Evolutionary conservation across 2,329 filamentous ascomycete genomes (phyloP), one percentile per base, ranked within the genome.

Genomic region (Gremmenia infestans): DNA sequence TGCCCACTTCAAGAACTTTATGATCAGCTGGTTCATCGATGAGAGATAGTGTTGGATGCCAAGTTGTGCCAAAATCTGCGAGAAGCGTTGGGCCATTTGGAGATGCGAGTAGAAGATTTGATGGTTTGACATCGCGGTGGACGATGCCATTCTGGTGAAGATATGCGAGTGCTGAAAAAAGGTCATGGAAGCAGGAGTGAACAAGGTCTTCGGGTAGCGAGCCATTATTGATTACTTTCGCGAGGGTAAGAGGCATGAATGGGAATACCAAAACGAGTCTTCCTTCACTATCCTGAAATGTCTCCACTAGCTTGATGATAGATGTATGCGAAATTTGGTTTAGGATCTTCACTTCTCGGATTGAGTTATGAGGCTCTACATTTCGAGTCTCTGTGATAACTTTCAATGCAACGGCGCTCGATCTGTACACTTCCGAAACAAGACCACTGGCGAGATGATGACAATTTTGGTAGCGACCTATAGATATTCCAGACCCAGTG

Each of bases 1-100:
- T 97, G 37, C 94, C 94, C 25, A 99, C 89, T 70, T 99, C 95
- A 7, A 94, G 86, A 52, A 96, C 88, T 72, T 97, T 97, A 53
- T 78, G 67, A 53, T 82, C 70, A 8, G 76, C 67, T 1, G 83
- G 76, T 69, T 99, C 94, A 14, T 81, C 80, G 3, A 74, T 45
- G 2, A 53, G 37, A 5, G 5, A 82, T 78, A 56, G 81, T 65
- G 11, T 78, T 71, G 2, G 87, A 81, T 62, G 87, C 91, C 91
- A 97, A 8, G 92, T 84, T 40, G 94, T 95, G 50, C 94, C 93
- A 73, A 99, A 97, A 71, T 99, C 94, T 37, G 90, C 85, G 2
- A 99, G 78, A 63, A 86, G 88, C 3, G 89, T 89, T 4, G 90
- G 88, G 0, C 88, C 89, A 5, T 80, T 75, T 0, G 80, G 74